Evolutionary conservation across 129 eudicot species (phyloP), one percentile per base, ranked within the genome.

Genomic region (Flaveria brownii): DNA sequence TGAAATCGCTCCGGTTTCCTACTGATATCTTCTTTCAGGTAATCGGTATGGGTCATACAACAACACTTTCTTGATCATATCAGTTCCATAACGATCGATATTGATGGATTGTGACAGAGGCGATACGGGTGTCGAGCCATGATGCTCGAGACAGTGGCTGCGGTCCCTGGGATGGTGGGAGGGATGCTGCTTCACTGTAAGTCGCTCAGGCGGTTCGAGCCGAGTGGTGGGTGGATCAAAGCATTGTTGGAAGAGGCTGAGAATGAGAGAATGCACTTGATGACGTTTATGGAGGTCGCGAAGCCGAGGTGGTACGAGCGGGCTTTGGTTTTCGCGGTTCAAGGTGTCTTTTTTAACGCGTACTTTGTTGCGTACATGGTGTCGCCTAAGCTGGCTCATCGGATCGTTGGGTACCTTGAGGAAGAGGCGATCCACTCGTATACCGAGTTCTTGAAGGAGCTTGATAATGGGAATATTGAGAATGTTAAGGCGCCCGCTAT

Each of bases 121-220:
- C 85, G 99, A 47, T 94, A 91, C 72, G 99, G 99, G 4, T 94
- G 99, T 76, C 96, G 99, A 47, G 99, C 99, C 65, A 94, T 94
- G 99, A 94, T 94, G 99, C 84, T 94, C 22, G 99, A 94, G 62
- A 94, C 99, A 0, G 99, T 94, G 47, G 99, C 97, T 36, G 97
- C 99, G 0, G 99, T 89, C 10, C 99, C 97, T 0, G 99, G 99
- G 62, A 94, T 94, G 99, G 99, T 94, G 1, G 99, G 99, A 59
- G 99, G 99, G 17, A 77, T 94, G 97, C 88, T 91, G 7, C 85
- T 94, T 14, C 99, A 94, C 84, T 89, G 97, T 80, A 94, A 94
- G 64, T 94, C 99, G 5, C 74, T 94, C 13, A 50, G 97, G 59
- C 88, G 96, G 7, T 94, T 94, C 78, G 96, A 94, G 89, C 99